These are phyloP conservation scores for Stachybotrys chartarum DNA, from an alignment of 2,329 filamentous ascomycete species.

Conservation along the genomic window DNA sequence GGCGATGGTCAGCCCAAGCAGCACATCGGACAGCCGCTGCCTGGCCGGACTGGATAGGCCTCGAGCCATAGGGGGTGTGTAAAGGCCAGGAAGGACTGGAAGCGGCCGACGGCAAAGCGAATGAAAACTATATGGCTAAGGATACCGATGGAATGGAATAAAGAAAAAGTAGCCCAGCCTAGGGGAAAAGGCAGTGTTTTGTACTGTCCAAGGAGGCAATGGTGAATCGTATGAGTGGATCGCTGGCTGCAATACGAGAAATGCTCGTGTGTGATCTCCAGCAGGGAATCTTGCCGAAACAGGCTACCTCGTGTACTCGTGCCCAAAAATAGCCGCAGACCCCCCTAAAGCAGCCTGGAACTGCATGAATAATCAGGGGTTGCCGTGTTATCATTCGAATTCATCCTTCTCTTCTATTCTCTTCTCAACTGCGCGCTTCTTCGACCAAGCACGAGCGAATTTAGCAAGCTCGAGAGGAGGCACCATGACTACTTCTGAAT, in stretches of 20 bases:
- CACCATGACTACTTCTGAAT: no score
- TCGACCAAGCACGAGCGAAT: no score
- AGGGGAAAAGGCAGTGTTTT: not conserved
- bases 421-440: not conserved
- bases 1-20: conserved; percentile 11
- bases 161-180: not conserved
- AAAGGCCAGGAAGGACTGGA: not conserved
- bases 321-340: no score
- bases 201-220: not conserved
- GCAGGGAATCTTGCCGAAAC: not conserved
- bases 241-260: not conserved
- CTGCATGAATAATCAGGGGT: not conserved
- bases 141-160: no score
- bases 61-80: not conserved
- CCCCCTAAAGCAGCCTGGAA: not conserved
- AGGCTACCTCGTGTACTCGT: not conserved
- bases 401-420: not conserved
- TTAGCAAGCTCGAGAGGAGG: no score
- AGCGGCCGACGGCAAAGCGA: no score
- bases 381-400: not conserved
- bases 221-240: not conserved
- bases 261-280: not conserved
- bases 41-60: not conserved
- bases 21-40: conserved; percentile 7
- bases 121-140: no score